These are phyloP conservation scores for Pseudogymnoascus sp. DNA, from an alignment of 2,329 filamentous ascomycete species.

Conservation along the genomic window DNA sequence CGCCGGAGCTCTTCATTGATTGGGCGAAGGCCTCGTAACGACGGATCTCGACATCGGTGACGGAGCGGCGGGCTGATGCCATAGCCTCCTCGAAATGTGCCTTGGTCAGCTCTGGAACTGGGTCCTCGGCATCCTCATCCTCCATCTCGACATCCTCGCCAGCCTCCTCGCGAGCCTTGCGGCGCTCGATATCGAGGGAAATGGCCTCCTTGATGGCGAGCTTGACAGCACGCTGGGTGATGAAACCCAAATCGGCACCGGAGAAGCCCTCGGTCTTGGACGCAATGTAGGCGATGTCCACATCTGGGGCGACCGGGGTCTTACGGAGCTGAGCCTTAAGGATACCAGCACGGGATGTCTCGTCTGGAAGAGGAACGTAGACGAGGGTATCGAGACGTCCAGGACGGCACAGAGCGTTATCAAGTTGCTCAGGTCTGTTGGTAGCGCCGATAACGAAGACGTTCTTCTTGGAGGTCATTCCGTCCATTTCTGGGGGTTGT, in stretches of 20 bases:
- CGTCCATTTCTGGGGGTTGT: constrained; percentile 75
- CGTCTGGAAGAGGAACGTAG: constrained; percentile 93
- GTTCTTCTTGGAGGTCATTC: constrained; percentile 99
- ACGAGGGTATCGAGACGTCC: constrained; percentile 98
- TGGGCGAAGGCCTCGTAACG: constrained; percentile 97
- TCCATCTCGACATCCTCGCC: constrained; percentile 77
- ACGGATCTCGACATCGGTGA: constrained; percentile 93
- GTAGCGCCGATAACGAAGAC: constrained; percentile 99
- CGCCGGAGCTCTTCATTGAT: constrained; percentile 97
- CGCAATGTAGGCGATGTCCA: constrained; percentile 86
- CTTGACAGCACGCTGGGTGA: constrained; percentile 98
- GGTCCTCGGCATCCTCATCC: constrained; percentile 75
- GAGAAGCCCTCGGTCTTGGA: constrained; percentile 98
- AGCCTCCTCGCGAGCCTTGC: constrained; percentile 79
- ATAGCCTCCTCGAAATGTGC: constrained; percentile 98
- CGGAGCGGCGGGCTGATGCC: constrained; percentile 85
- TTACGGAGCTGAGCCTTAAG: constrained; percentile 96
- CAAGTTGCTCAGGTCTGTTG: constrained; percentile 96
- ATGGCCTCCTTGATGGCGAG: constrained; percentile 98
- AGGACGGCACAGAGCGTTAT: constrained; percentile 94
- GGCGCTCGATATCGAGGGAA: constrained; percentile 74
- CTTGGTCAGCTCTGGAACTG: constrained; percentile 91
- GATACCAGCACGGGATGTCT: constrained; percentile 80
- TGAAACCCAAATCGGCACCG: constrained; percentile 97
- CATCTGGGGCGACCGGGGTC: constrained; percentile 81